phyloP scores from a whole-genome alignment of 306 rosid species.

The Acacia confusa region DNA sequence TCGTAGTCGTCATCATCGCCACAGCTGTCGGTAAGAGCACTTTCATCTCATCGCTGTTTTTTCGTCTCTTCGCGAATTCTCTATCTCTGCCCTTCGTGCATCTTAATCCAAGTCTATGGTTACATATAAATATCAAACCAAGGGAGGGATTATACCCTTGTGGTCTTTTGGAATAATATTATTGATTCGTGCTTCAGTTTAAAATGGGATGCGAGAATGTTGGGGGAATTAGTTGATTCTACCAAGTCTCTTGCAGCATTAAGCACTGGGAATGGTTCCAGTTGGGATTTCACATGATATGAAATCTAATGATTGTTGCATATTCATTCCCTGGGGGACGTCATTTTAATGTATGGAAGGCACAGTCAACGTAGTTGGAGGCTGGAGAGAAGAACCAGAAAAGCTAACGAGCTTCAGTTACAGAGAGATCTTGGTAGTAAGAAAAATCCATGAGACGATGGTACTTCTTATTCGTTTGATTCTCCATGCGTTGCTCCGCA shows the following conservation, averaged over 20 bases:
- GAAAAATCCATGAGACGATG: background rate
- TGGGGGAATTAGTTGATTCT: background rate
- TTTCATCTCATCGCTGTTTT: background rate
- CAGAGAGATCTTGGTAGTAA: background rate
- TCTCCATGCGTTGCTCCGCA: background rate
- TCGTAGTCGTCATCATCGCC: too few relatives aligned
- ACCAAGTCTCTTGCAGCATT: background rate
- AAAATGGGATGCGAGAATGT: background rate
- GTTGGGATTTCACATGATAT: background rate
- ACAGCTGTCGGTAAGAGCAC: background rate
- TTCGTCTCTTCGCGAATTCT: background rate
- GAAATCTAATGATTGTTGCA: too few relatives aligned
- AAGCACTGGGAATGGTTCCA: background rate
- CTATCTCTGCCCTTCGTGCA: background rate
- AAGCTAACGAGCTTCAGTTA: background rate
- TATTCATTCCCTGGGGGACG: background rate
- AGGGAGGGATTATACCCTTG: constrained; percentile 18
- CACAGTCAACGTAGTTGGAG: too few relatives aligned
- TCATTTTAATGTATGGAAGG: background rate
- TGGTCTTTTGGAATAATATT: background rate
- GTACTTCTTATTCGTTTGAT: background rate
- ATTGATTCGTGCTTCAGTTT: background rate
- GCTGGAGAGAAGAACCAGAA: background rate
- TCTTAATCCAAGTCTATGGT: too few relatives aligned
- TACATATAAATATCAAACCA: too few relatives aligned